Evolutionary conservation across 768 basidiomycete genomes (phyloP).

Genomic region (Termitomyces sp.): DNA sequence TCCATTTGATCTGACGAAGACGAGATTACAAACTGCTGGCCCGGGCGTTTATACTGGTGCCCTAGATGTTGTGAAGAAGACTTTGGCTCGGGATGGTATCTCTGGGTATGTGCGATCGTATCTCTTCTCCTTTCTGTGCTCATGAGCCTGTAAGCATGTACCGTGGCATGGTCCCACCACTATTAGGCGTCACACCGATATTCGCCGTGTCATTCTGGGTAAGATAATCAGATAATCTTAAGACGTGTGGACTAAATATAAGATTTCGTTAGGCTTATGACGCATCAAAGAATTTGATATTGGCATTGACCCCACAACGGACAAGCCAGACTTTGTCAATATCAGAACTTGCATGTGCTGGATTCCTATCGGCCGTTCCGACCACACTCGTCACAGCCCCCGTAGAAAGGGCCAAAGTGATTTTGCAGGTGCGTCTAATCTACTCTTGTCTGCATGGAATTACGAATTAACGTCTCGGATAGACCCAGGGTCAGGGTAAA

Average conservation of each 20-base stretch:
- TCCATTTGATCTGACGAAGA: conserved; percentile 96
- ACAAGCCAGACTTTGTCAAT: conserved; percentile 56
- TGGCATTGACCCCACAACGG: conserved; percentile 73
- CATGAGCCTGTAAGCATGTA: conserved; percentile 51
- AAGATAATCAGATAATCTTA: conserved; percentile 16
- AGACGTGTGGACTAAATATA: not conserved
- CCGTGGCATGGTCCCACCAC: conserved; percentile 89
- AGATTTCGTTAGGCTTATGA: conserved; percentile 72
- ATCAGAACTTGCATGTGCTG: conserved; percentile 83
- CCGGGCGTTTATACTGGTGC: conserved; percentile 89
- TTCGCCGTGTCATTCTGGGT: conserved; percentile 99
- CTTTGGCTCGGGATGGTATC: conserved; percentile 85
- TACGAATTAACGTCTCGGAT: conserved; percentile 9
- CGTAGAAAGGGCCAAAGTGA: conserved; percentile 93
- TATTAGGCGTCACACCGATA: conserved; percentile 94
- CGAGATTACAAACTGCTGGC: conserved; percentile 89
- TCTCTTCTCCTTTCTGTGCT: not conserved
- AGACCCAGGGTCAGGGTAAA: conserved; percentile 84
- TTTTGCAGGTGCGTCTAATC: conserved; percentile 64
- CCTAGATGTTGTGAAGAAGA: conserved; percentile 89
- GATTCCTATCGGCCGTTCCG: conserved; percentile 91
- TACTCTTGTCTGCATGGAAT: not conserved
- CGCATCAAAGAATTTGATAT: conserved; percentile 82
- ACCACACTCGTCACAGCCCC: conserved; percentile 92
- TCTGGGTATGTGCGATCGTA: conserved; percentile 55